Base-by-base conservation (phyloP, 257 asterid species). In the Echium plantagineum region DNA sequence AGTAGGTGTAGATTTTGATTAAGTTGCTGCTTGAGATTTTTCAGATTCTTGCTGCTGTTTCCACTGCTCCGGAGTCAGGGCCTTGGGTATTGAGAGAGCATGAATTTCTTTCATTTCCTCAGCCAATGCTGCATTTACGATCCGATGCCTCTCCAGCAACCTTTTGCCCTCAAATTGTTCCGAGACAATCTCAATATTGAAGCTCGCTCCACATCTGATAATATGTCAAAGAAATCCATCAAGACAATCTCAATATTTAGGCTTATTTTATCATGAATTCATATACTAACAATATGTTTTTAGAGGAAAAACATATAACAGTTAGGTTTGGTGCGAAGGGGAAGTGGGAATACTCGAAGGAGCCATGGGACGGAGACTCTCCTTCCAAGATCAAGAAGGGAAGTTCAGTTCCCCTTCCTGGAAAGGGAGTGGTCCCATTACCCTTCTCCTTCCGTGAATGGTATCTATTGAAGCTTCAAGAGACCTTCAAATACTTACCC, bases 81-180 rank as follows among this genome's bases (percentile, higher is more conserved):
- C 96, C 71, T 86, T 90, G 0, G 94, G 78, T 55, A 90, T 90
- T 58, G 94, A 90, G 70, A 90, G 97, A 26, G 96, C 96, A 35
- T 90, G 96, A 58, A 90, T 86, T 47, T 84, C 81, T 56, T 81
- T 84, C 90, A 90, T 75, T 80, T 86, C 94, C 68, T 90, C 97
- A 0, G 35, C 76, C 53, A 90, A 59, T 12, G 97, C 94, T 58
- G 78, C 72, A 58, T 90, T 90, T 19, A 90, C 94, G 77, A 84
- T 70, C 22, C 97, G 74, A 72, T 90, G 97, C 86, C 96, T 87
- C 76, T 90, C 96, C 78, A 86, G 76, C 73, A 90, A 56, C 47
- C 96, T 79, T 71, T 90, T 86, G 53, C 97, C 97, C 68, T 83
- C 90, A 63, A 90, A 90, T 58, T 83, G 79, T 56, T 80, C 87